Evolutionary conservation across 139 green algal species (phyloP).

Genomic region (Marvania coccoides): DNA sequence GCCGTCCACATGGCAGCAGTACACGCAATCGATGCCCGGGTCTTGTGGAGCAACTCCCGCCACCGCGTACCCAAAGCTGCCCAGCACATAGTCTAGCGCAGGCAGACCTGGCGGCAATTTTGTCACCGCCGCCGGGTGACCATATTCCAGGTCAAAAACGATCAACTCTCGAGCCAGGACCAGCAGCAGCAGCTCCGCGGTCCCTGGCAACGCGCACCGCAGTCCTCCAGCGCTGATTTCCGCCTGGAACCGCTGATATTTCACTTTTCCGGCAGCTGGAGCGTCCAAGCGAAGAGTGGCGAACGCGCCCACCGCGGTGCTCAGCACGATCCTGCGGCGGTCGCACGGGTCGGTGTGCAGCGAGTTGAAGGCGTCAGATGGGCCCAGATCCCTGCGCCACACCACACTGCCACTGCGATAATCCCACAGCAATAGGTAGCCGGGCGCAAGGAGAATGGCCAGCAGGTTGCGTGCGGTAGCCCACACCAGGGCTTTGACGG

Average conservation of each 20-base stretch:
- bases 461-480: conserved; percentile 44
- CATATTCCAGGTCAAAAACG: conserved; percentile 73
- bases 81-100: conserved; percentile 48
- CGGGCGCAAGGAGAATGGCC: conserved; percentile 54
- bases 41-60: neutral
- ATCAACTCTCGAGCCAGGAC: conserved; percentile 62
- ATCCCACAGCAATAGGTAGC: conserved; percentile 72
- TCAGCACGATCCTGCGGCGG: conserved; percentile 45
- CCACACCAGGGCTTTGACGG: conserved; percentile 50
- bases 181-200: conserved; percentile 56
- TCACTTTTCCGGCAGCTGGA: conserved; percentile 3
- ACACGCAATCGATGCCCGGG: conserved; percentile 38
- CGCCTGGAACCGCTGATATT: conserved; percentile 47
- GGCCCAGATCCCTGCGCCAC: conserved; percentile 40
- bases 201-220: conserved; percentile 42
- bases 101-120: conserved; percentile 29
- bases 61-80: conserved; percentile 41
- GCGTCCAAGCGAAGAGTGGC: conserved; percentile 26
- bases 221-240: conserved; percentile 37
- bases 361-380: conserved; percentile 31
- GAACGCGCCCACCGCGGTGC: conserved; percentile 42
- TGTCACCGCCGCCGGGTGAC: conserved; percentile 44
- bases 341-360: conserved; percentile 56
- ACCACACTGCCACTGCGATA: conserved; percentile 28
- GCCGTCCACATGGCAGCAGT: conserved; percentile 39